A percentile compares a stretch with the other conserved stretches of the same genome.
Evolutionary conservation across 1,284 basidiomycete genomes (phyloP).

Genomic region (Trichosporon coremiiforme): DNA sequence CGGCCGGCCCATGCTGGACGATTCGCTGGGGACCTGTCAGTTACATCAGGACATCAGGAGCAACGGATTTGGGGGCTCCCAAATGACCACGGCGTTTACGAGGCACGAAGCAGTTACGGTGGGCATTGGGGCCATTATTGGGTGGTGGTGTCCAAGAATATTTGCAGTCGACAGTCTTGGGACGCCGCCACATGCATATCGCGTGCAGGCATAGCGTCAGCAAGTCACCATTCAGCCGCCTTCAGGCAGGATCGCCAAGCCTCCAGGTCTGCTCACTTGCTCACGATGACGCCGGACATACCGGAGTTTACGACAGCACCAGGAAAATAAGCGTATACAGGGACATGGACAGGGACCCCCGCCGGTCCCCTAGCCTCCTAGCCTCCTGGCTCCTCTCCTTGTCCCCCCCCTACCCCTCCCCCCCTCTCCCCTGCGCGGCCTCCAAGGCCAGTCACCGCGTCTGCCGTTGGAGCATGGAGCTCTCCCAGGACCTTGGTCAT

Average conservation of each 20-base stretch:
- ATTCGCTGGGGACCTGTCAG: conserved; percentile 6
- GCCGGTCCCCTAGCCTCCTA: background rate
- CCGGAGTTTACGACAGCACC: conserved; percentile 10
- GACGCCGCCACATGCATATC: conserved; percentile 4
- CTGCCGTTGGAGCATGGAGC: background rate
- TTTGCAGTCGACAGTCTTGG: background rate
- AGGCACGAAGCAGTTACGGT: background rate
- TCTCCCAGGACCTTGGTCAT: background rate
- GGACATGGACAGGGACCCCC: background rate
- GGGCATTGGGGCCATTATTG: background rate
- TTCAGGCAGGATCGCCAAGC: background rate
- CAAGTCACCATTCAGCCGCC: background rate
- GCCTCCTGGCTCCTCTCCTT: background rate
- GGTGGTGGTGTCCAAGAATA: background rate
- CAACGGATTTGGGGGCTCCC: conserved; percentile 6
- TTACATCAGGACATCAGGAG: conserved; percentile 1
- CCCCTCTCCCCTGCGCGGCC: background rate
- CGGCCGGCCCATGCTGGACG: background rate
- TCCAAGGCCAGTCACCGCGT: conserved; percentile 2
- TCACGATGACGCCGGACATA: conserved; percentile 6
- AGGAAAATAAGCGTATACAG: background rate
- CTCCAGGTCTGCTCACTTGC: background rate
- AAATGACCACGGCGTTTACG: background rate
- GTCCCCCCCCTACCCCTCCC: background rate
- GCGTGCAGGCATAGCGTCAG: conserved; percentile 12